Base-by-base conservation (phyloP, 164 flowering plant genomes). In the Nelumbo lutea region DNA sequence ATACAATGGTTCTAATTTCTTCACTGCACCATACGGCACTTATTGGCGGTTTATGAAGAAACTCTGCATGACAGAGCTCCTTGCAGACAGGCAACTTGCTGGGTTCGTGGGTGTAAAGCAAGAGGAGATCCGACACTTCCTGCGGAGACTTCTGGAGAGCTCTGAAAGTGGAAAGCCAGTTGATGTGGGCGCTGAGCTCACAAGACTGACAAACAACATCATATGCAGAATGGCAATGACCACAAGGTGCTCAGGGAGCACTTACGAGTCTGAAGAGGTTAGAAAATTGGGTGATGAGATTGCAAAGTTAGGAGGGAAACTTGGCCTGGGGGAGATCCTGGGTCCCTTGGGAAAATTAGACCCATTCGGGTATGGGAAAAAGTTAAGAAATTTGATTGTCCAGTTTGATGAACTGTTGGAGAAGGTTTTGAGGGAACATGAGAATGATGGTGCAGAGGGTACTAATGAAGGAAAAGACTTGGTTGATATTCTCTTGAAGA, bases 41-140 rank as follows among this genome's bases (percentile, higher is more conserved):
- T 76, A 81, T 47, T 87, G 88, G 88, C 76, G 75, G 67, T 87
- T 85, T 80, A 81, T 85, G 77, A 85, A 83, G 72, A 85, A 82
- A 40, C 58, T 85, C 1, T 75, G 79, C 77, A 78, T 83, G 81
- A 56, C 82, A 3, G 73, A 81, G 64, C 79, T 87, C 14, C 78
- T 87, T 0, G 71, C 76, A 0, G 70, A 67, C 8, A 58, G 39
- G 47, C 72, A 73, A 40, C 71, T 85, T 0, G 68, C 76, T 47
- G 59, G 59, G 44, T 59, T 79, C 8, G 13, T 61, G 1, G 74
- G 59, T 0, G 44, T 83, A 13, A 51, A 85, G 38, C 57, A 62
- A 0, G 67, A 75, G 40, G 84, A 82, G 68, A 70, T 67, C 0
- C 62, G 11, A 40, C n/a, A 59, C 2, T 59, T 85, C n/a, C 3